Evolutionary conservation across 805 yeast species (phyloP).

Genomic region (Wickerhamomyces queroliae): DNA sequence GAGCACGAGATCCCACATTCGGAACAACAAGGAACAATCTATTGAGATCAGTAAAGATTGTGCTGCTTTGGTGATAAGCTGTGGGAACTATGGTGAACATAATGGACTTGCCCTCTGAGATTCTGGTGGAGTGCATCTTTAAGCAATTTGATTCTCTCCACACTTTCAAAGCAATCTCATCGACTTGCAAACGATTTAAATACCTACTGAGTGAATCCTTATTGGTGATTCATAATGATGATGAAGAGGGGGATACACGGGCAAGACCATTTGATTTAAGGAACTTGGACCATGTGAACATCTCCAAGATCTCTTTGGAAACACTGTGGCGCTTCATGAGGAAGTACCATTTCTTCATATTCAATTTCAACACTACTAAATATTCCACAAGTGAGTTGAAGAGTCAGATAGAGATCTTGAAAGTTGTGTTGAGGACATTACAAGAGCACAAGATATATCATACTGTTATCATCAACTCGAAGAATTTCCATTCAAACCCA

Average conservation of each 20-base stretch:
- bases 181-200: slow-evolving; percentile 6
- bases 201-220: slow-evolving; percentile 5
- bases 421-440: slow-evolving; percentile 9
- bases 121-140: slow-evolving; percentile 6
- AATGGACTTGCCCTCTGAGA: slow-evolving; percentile 13
- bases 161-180: slow-evolving; percentile 5
- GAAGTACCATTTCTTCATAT: slow-evolving; percentile 10
- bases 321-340: slow-evolving; percentile 1
- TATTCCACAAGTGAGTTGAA: neutral
- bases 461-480: slow-evolving; percentile 7
- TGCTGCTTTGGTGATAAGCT: too few relatives aligned
- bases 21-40: too few relatives aligned
- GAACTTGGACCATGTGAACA: slow-evolving; percentile 1
- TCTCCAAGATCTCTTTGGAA: slow-evolving; percentile 7
- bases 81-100: neutral
- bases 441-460: slow-evolving; percentile 9
- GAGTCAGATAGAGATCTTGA: slow-evolving; percentile 5
- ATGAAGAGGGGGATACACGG: neutral
- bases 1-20: too few relatives aligned
- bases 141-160: slow-evolving; percentile 7
- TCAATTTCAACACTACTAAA: slow-evolving; percentile 3
- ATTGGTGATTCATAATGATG: slow-evolving; percentile 7
- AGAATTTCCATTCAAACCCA: slow-evolving; percentile 4
- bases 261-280: neutral
- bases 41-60: too few relatives aligned